These are phyloP conservation scores for Candida nanaspora DNA, from an alignment of 805 yeast species.

Conservation along the genomic window DNA sequence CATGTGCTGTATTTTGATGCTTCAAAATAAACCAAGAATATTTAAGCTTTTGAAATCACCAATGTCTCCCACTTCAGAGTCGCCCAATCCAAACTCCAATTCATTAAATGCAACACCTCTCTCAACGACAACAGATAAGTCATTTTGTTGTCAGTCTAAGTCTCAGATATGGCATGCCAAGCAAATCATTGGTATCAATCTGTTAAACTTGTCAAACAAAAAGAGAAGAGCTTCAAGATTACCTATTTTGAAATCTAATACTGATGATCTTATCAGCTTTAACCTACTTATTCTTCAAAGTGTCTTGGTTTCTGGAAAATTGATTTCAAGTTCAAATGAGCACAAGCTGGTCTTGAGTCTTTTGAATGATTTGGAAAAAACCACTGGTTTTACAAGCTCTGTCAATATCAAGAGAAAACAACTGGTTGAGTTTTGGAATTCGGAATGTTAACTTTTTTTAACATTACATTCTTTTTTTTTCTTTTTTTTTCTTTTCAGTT, in stretches of 20 bases:
- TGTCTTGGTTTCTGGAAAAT: conserved; percentile 19
- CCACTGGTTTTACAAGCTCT: conserved; percentile 15
- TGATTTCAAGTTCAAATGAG: conserved; percentile 18
- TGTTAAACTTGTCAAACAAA: conserved; percentile 10
- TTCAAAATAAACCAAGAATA: conserved; percentile 32
- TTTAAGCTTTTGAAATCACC: conserved; percentile 12
- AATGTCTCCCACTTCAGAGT: not conserved
- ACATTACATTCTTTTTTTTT: not conserved
- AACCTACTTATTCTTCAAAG: conserved; percentile 16
- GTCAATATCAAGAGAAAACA: conserved; percentile 14
- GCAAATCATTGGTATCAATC: conserved; percentile 27
- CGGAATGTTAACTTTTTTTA: conserved; percentile 12
- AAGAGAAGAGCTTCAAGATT: not conserved
- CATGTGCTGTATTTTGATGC: conserved; percentile 29
- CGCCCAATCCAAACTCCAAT: not conserved
- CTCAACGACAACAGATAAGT: conserved; percentile 5
- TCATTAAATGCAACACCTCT: too few relatives aligned
- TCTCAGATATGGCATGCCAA: conserved; percentile 34
- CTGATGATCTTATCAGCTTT: conserved; percentile 12
- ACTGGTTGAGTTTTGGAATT: conserved; percentile 19
- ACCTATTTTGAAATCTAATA: not conserved
- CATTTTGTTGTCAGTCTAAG: conserved; percentile 7
- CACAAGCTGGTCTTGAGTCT: conserved; percentile 16
- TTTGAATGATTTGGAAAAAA: conserved; percentile 14
- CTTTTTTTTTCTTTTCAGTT: not conserved